Conservation (phyloP, 2,329 filamentous ascomycete species). For the Fusarium nematophilum region DNA sequence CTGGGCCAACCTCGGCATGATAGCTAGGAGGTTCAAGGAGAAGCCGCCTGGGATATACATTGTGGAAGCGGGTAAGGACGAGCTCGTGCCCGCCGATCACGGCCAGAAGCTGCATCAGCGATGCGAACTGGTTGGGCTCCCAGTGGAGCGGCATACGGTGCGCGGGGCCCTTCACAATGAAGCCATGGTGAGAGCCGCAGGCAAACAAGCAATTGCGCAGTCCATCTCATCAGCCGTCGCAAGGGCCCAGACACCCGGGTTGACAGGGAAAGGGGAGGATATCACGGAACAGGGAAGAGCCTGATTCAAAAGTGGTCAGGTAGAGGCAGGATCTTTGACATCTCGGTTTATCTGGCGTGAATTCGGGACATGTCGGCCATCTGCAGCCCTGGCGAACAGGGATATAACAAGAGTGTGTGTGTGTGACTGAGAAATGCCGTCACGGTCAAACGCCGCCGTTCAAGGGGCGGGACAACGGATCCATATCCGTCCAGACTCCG, state of each 20-base stretch:
- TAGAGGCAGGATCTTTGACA: conserved; percentile 17
- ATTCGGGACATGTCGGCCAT: conserved; percentile 43
- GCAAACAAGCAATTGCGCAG: conserved; percentile 43
- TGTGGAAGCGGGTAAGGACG: conserved; percentile 67
- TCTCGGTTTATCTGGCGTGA: conserved; percentile 38
- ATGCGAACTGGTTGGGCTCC: conserved; percentile 60
- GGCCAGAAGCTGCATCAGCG: conserved; percentile 57
- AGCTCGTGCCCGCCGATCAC: conserved; percentile 67
- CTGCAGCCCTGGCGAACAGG: conserved; percentile 30
- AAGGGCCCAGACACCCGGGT: conserved; percentile 21
- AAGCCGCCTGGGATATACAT: conserved; percentile 58
- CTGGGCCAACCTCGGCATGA: conserved; percentile 60
- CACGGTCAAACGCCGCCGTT: conserved; percentile 31
- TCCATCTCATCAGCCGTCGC: conserved; percentile 41
- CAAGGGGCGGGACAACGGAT: conserved; percentile 7
- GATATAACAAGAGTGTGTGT: conserved; percentile 18
- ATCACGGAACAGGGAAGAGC: conserved; percentile 7
- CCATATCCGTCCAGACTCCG: conserved; percentile 7
- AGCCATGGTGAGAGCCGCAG: conserved; percentile 56
- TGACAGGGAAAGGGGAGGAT: conserved; percentile 6
- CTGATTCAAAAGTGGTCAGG: conserved; percentile 22
- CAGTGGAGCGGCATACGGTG: conserved; percentile 57
- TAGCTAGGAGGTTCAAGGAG: conserved; percentile 47
- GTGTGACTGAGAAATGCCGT: conserved; percentile 41
- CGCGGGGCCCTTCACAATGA: conserved; percentile 67